A percentile compares a stretch with the other conserved stretches of the same genome.
These are phyloP conservation scores for Austroboletus festivus DNA, from an alignment of 768 basidiomycete genomes.

Conservation along the genomic window DNA sequence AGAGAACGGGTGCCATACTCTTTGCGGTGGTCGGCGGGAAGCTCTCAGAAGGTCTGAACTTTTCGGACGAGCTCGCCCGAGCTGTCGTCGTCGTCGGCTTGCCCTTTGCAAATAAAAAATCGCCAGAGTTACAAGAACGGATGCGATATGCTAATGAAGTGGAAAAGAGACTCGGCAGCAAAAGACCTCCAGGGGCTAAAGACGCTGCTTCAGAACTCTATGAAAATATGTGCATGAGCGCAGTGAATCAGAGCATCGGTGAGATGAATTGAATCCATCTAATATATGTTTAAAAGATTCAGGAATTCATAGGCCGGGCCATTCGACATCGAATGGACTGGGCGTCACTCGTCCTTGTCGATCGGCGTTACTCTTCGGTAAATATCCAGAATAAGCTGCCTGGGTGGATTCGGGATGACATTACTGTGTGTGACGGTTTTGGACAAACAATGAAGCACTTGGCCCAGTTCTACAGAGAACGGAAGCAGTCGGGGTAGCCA, in stretches of 20 bases:
- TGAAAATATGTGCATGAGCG: slow-evolving; percentile 88
- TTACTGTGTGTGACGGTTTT: slow-evolving; percentile 61
- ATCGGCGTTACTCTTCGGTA: slow-evolving; percentile 70
- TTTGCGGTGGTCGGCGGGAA: slow-evolving; percentile 97
- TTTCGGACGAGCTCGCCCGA: slow-evolving; percentile 77
- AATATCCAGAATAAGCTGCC: slow-evolving; percentile 81
- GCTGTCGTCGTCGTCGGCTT: slow-evolving; percentile 86
- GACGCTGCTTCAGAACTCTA: slow-evolving; percentile 83
- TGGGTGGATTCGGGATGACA: slow-evolving; percentile 74
- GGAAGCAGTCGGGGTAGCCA: slow-evolving; percentile 32
- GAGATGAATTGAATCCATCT: slow-evolving; percentile 17
- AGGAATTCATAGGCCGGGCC: slow-evolving; percentile 64
- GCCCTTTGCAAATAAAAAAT: slow-evolving; percentile 91
- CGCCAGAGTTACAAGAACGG: slow-evolving; percentile 85
- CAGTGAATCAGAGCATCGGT: slow-evolving; percentile 98
- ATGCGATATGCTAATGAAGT: slow-evolving; percentile 80
- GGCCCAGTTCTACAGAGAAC: slow-evolving; percentile 65
- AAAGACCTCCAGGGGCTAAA: slow-evolving; percentile 39
- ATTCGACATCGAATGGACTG: slow-evolving; percentile 91
- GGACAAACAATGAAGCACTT: slow-evolving; percentile 69
- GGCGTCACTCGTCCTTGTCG: slow-evolving; percentile 86
- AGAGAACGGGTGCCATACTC: slow-evolving; percentile 66
- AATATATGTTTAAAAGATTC: not conserved
- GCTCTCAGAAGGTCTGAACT: slow-evolving; percentile 88
- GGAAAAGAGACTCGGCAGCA: slow-evolving; percentile 42